These are phyloP conservation scores for Aspergillus hiratsukae DNA, from an alignment of 2,329 filamentous ascomycete species.

Conservation along the genomic window DNA sequence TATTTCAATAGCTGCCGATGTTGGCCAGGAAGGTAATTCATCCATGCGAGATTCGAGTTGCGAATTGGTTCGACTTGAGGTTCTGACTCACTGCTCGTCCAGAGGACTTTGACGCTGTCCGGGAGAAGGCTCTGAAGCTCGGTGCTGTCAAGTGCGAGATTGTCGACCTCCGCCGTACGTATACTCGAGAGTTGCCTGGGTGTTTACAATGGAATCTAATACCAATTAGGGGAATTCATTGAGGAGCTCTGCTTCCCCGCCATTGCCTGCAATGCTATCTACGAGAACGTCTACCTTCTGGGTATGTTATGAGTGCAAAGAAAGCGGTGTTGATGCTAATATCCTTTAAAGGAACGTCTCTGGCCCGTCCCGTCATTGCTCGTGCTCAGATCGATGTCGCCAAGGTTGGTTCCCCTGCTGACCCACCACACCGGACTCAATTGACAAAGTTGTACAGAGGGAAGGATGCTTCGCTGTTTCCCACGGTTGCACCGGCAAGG, in stretches of 20 bases:
- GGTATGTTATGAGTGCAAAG: conserved; percentile 33
- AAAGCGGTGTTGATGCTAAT: conserved; percentile 2
- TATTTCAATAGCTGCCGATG: conserved; percentile 54
- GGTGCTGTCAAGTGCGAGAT: conserved; percentile 63
- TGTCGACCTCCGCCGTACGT: conserved; percentile 55
- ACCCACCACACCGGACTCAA: background rate
- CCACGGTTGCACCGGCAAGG: conserved; percentile 47
- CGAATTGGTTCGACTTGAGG: background rate
- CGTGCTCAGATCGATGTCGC: conserved; percentile 39
- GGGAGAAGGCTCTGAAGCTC: conserved; percentile 66
- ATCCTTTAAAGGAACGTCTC: conserved; percentile 26
- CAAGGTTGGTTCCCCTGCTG: conserved; percentile 12
- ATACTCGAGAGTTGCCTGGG: background rate
- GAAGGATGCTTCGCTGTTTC: conserved; percentile 42
- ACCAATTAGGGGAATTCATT: conserved; percentile 58
- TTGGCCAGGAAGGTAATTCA: conserved; percentile 59
- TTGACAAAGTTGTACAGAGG: conserved; percentile 22
- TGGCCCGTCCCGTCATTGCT: conserved; percentile 47
- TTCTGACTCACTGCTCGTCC: conserved; percentile 8
- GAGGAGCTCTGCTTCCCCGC: conserved; percentile 77
- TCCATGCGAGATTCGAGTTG: background rate
- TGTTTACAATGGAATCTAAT: background rate
- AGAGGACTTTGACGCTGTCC: conserved; percentile 69
- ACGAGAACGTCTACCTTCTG: conserved; percentile 62
- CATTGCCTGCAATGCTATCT: conserved; percentile 59